These are phyloP conservation scores for Rutstroemia sp. DNA, from an alignment of 2,329 filamentous ascomycete genomes.

Conservation along the genomic window DNA sequence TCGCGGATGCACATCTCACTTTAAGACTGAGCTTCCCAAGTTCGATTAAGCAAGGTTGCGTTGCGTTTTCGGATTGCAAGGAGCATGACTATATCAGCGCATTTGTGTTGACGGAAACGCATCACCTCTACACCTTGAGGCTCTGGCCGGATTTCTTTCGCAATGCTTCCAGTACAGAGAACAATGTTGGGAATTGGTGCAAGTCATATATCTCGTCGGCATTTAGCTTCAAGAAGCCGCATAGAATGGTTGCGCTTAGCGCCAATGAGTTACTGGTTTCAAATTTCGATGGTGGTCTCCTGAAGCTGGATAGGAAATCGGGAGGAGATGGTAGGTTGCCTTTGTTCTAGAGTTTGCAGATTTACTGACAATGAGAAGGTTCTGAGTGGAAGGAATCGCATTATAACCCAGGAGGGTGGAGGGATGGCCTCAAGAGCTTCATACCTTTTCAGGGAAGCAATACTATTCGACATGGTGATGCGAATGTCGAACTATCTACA, in stretches of 20 bases:
- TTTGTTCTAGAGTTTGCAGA: not conserved
- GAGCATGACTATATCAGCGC: constrained; percentile 72
- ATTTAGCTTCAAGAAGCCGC: constrained; percentile 70
- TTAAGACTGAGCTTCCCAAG: constrained; percentile 72
- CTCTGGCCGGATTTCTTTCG: constrained; percentile 77
- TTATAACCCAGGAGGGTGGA: constrained; percentile 68
- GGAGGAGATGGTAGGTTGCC: constrained; percentile 39
- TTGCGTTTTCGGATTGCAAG: constrained; percentile 73
- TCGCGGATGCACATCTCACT: constrained; percentile 64
- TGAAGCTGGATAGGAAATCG: constrained; percentile 58
- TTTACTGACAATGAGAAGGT: constrained; percentile 18
- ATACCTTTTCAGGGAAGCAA: constrained; percentile 59
- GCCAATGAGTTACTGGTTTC: constrained; percentile 71
- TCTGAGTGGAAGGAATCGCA: constrained; percentile 61
- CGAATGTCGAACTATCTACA: constrained; percentile 59
- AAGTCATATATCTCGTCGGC: constrained; percentile 67
- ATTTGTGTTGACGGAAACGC: constrained; percentile 72
- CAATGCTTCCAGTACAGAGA: constrained; percentile 60
- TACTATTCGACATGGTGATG: constrained; percentile 55
- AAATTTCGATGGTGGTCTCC: constrained; percentile 69
- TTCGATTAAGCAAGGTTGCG: constrained; percentile 65
- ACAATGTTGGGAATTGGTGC: constrained; percentile 67
- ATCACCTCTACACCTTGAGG: constrained; percentile 76
- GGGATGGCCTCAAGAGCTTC: constrained; percentile 56
- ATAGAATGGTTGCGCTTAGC: constrained; percentile 69